Percentiles rank a stretch among this genome's conserved stretches.
These are phyloP conservation scores for Jasminum sambac DNA, from an alignment of 257 asterid species.

Conservation along the genomic window DNA sequence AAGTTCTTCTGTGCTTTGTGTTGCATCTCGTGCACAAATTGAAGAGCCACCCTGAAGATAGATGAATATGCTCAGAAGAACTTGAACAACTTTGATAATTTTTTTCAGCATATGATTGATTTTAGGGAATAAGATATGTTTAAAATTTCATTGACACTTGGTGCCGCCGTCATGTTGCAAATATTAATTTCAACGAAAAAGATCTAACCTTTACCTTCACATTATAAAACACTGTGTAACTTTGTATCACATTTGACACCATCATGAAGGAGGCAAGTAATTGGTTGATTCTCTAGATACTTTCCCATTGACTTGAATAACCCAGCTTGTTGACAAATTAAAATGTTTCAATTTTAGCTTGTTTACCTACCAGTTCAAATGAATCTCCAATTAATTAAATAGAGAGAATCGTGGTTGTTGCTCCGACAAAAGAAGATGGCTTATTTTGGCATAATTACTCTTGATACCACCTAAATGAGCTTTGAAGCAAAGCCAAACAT, in stretches of 20 bases:
- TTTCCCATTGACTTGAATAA: neutral
- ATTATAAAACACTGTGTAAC: neutral
- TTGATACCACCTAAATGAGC: neutral
- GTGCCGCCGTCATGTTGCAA: too few relatives aligned
- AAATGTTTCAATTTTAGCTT: neutral
- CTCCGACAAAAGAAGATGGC: neutral
- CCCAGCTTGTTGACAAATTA: neutral
- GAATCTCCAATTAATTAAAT: neutral
- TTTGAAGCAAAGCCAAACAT: neutral
- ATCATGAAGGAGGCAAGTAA: neutral
- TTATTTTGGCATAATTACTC: neutral
- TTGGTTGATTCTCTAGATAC: neutral
- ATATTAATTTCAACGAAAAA: neutral
- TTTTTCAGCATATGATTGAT: neutral
- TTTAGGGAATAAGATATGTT: neutral
- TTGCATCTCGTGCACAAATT: slow-evolving; percentile 89
- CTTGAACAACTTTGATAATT: neutral
- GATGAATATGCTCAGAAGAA: slow-evolving; percentile 17
- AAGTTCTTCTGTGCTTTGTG: slow-evolving; percentile 74
- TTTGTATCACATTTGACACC: neutral
- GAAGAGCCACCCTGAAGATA: slow-evolving; percentile 86
- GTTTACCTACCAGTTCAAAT: neutral
- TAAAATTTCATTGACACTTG: neutral
- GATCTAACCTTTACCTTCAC: neutral
- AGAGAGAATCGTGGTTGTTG: neutral